phyloP scores from a whole-genome alignment of 75 land plant species.

The Sequoiadendron giganteum region DNA sequence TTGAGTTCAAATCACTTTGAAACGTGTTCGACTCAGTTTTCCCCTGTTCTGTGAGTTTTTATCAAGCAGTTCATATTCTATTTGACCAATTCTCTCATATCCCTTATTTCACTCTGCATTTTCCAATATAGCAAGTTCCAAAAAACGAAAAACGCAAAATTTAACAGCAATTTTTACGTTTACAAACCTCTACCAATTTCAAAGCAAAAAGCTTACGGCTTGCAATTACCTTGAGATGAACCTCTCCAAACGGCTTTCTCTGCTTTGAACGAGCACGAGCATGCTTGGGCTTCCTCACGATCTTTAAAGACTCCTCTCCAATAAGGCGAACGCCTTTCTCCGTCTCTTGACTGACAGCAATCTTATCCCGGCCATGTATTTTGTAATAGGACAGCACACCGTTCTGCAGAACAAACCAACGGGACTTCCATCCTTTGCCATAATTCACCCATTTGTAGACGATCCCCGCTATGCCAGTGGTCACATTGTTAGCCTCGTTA shows the following conservation, averaged over 20 bases:
- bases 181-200: background rate
- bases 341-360: constrained; percentile 50
- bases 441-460: constrained; percentile 71
- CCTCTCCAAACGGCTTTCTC: constrained; percentile 60
- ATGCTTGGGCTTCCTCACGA: constrained; percentile 39
- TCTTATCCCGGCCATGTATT: constrained; percentile 59
- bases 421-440: constrained; percentile 70
- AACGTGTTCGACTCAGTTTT: background rate
- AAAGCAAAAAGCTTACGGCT: background rate
- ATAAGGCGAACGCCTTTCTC: constrained; percentile 71
- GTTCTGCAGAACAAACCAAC: constrained; percentile 60
- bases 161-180: background rate
- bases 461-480: constrained; percentile 41
- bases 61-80: background rate
- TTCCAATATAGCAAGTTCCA: background rate
- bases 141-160: background rate
- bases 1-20: background rate
- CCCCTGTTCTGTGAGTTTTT: background rate
- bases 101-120: background rate
- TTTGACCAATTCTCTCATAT: background rate
- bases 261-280: background rate
- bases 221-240: constrained; percentile 67
- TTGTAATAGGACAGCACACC: constrained; percentile 77
- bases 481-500: constrained; percentile 1
- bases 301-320: constrained; percentile 70